Evolutionary conservation across 192 early-diverging fungal species (phyloP), one percentile per base, ranked within the genome.

Genomic region (Mycoemilia scoparia): DNA sequence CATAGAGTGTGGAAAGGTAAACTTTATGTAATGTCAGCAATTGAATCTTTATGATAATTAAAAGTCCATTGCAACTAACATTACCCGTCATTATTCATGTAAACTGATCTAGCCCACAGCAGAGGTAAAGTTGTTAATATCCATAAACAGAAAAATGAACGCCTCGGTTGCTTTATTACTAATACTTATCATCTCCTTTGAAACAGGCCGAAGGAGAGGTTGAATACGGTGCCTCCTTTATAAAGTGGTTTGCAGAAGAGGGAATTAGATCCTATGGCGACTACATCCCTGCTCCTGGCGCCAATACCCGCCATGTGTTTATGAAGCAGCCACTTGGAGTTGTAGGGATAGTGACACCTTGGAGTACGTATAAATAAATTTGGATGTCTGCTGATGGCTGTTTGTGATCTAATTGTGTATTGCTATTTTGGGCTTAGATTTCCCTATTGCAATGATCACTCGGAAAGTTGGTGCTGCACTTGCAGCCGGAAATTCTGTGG

Each of bases 201-300:
- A 37, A 29, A 6, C 68, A 82, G 28, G 67, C 77, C 5, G 14
- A 24, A 8, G 67, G 68, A 10, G 77, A 81, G 39, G 51, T 81
- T 10, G 29, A 33, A 2, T 79, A 80, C 45, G 76, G 69, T 9
- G 59, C 69, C 8, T 59, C 60, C 13, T 88, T 77, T 41, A 60
- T 82, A 30, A 73, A 79, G 42, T 88, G 81, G 82, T 85, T 82
- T 43, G 59, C 76, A n/a, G 82, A 86, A 35, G 85, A 88, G 41
- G 77, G 84, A 20, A 73, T 76, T 25, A 63, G 84, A 24, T 39
- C 54, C 2, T 77, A 82, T 32, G 87, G 87, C 29, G 79, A 78
- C 29, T 50, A 78, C 3, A 65, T 92, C n/a, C 79, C 79, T 20
- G 62, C 71, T 13, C 54, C 66, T n/a, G 43, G 48, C 8, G 33